These are phyloP conservation scores for Lachancea sp. DNA, from an alignment of 805 yeast genomes.

Conservation along the genomic window DNA sequence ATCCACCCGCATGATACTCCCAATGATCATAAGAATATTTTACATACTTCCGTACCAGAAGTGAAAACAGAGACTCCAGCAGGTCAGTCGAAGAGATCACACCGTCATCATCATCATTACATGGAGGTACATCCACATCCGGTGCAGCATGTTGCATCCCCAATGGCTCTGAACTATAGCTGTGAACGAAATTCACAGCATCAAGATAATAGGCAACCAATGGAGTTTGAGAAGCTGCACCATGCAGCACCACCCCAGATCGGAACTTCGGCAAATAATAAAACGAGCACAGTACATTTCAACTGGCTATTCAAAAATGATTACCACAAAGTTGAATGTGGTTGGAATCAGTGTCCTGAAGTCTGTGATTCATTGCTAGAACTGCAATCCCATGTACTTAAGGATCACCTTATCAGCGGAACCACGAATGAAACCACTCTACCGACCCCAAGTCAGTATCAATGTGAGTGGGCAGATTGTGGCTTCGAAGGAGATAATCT, in stretches of 20 bases:
- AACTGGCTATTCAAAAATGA: slow-evolving; percentile 36
- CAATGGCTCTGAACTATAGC: not conserved
- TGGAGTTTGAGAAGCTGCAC: slow-evolving; percentile 5
- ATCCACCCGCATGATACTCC: slow-evolving; percentile 11
- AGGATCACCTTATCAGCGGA: slow-evolving; percentile 39
- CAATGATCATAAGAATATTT: slow-evolving; percentile 2
- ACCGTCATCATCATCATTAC: slow-evolving; percentile 35
- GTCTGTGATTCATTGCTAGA: slow-evolving; percentile 35
- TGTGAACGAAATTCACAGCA: slow-evolving; percentile 2
- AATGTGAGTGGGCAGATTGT: slow-evolving; percentile 77
- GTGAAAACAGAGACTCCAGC: not conserved
- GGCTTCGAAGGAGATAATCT: slow-evolving; percentile 48
- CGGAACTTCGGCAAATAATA: not conserved
- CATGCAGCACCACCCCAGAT: slow-evolving; percentile 4
- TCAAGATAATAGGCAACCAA: not conserved
- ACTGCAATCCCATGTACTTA: slow-evolving; percentile 47
- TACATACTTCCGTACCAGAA: slow-evolving; percentile 5
- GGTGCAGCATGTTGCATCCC: not conserved
- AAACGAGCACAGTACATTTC: slow-evolving; percentile 33
- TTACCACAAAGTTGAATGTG: slow-evolving; percentile 39
- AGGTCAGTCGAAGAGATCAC: slow-evolving; percentile 17
- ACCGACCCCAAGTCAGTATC: slow-evolving; percentile 9
- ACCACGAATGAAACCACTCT: slow-evolving; percentile 6
- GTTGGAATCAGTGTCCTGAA: slow-evolving; percentile 62
- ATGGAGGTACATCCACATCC: slow-evolving; percentile 13